Percentiles rank a stretch among this genome's conserved stretches.
Conservation (phyloP, 352 stramenopile genomes). For the Chrysophaeum taylorii region DNA sequence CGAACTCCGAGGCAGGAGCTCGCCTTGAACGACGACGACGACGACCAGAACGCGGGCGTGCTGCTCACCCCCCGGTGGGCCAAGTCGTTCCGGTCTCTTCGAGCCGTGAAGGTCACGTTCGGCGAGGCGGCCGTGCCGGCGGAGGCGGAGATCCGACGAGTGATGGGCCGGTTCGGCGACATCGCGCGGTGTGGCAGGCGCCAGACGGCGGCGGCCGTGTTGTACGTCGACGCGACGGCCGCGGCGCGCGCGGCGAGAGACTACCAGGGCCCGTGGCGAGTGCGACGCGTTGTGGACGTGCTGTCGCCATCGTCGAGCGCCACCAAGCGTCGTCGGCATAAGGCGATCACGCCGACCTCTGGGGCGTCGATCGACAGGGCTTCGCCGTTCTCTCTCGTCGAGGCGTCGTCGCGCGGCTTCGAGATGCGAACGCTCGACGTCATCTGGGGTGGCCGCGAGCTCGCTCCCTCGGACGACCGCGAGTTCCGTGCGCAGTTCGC, state of each 20-base stretch:
- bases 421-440: not conserved
- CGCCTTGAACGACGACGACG: not conserved
- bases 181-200: not conserved
- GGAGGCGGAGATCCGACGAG: not conserved
- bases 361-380: not conserved
- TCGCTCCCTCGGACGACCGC: no score
- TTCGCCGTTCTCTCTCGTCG: not conserved
- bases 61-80: not conserved
- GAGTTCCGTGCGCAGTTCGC: no score
- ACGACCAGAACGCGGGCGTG: not conserved
- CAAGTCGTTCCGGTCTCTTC: not conserved
- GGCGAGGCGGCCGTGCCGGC: not conserved
- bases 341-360: not conserved
- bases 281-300: not conserved
- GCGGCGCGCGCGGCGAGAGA: not conserved
- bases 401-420: not conserved
- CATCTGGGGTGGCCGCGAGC: no score
- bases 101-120: conserved; percentile 1
- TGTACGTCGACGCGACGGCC: not conserved
- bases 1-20: not conserved
- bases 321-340: no score
- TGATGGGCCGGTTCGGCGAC: not conserved
- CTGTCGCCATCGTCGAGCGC: not conserved
- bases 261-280: not conserved
- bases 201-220: not conserved